Base-by-base conservation (phyloP, 2,329 filamentous ascomycete species). In the Alternaria sp. region DNA sequence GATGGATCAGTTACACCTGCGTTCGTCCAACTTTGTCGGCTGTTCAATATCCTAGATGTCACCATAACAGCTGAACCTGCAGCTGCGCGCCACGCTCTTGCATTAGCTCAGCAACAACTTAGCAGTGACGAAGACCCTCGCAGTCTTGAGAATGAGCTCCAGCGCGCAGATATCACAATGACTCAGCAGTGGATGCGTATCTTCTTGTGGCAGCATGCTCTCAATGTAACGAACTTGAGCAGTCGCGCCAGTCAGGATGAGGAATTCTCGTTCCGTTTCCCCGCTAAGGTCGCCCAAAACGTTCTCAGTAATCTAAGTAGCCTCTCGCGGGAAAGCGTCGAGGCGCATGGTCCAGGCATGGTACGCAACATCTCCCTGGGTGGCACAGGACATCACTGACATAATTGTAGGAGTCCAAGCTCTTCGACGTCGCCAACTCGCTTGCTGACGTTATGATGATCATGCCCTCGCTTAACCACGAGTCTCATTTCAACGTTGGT, bases 171-270 rank as follows among this genome's bases (percentile, higher is more conserved):
- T 36, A 77, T 77, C 5, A 74, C 73, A 0, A 77, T 77, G 73
- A 77, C 75, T 3, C 75, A 77, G 42, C 75, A 77, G 48, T 77
- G 75, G 75, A 76, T 77, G 75, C 70, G 75, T 7, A 76, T 77
- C 4, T 76, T 75, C 55, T 48, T 77, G 4, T 77, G 75, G 75
- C 75, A 77, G 51, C 72, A 76, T 59, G 73, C 75, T n/a, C 59
- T 77, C 18, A 69, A 71, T 22, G 75, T 77, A 4, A 77, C 74
- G 4, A 76, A 70, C 32, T 34, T 77, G 22, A 73, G 72, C 44
- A 72, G 72, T 26, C 64, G 62, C 22, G 39, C 57, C 8, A 63
- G 71, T 18, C 68, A 71, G 28, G 65, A 75, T 3, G 73, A 75
- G 42, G 75, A 75, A 18, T 77, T 77, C 39, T 77, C 75, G 4